phyloP scores from a whole-genome alignment of 179 eudicot genomes.

The Carnegiea gigantea region DNA sequence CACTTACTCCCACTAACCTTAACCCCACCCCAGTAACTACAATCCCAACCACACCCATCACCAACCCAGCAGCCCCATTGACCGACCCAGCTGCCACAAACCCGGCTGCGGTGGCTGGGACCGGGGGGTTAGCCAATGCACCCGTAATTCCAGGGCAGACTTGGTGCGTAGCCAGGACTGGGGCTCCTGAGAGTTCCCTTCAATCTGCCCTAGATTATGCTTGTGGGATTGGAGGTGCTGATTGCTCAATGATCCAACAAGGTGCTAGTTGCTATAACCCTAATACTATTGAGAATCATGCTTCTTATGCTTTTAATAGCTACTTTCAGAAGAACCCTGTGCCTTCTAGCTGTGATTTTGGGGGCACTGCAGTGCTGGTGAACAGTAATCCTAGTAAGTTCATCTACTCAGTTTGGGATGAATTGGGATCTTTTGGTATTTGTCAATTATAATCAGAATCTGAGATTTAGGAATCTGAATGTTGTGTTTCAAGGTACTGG shows the following conservation, averaged over 20 bases:
- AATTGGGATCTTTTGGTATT: constrained; percentile 2
- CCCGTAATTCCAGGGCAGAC: constrained; percentile 55
- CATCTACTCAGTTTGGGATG: background rate
- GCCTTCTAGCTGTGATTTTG: constrained; percentile 81
- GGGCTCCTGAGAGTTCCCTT: constrained; percentile 45
- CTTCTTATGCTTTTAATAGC: constrained; percentile 89
- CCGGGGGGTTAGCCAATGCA: constrained; percentile 12
- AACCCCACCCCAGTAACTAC: constrained; percentile 32
- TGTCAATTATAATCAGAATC: background rate
- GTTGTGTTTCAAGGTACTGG: constrained; percentile 53
- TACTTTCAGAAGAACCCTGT: constrained; percentile 78
- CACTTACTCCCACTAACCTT: constrained; percentile 32
- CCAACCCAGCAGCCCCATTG: constrained; percentile 34
- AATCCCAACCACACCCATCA: constrained; percentile 32
- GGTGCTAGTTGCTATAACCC: constrained; percentile 83
- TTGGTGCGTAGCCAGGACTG: constrained; percentile 84
- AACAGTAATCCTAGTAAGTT: constrained; percentile 84
- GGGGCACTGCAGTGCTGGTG: constrained; percentile 65
- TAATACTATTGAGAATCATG: constrained; percentile 62
- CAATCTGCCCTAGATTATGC: constrained; percentile 89
- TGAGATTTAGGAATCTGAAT: constrained; percentile 9
- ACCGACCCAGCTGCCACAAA: constrained; percentile 31
- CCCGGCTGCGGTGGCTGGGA: constrained; percentile 26
- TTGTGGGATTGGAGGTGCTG: constrained; percentile 87
- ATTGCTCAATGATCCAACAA: constrained; percentile 71